Evolutionary conservation across 73 alveolate genomes (phyloP).

Genomic region (Symbiodinium pilosum): DNA sequence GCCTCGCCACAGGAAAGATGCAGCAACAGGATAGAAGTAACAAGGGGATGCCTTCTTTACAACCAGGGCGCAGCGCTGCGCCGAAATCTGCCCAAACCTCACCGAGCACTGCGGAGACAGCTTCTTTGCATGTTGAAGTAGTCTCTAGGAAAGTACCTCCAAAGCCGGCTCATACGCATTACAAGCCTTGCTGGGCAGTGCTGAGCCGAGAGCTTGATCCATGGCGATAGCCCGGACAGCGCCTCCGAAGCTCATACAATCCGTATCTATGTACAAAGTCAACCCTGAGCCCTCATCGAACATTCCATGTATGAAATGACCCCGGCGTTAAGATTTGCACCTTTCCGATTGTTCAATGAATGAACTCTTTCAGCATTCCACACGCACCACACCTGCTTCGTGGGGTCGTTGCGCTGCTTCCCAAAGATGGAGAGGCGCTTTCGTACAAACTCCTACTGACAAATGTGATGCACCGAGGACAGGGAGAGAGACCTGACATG

Average conservation of each 20-base stretch:
- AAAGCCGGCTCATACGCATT: not conserved
- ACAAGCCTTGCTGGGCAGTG: not conserved
- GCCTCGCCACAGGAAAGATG: not conserved
- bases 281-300: too few species aligned
- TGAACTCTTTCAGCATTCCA: too few species aligned
- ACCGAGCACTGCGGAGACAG: not conserved
- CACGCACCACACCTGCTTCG: constrained; percentile 54
- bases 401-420: constrained; percentile 83
- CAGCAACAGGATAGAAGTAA: too few species aligned
- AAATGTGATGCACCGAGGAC: too few species aligned
- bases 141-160: not conserved
- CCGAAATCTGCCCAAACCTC: constrained; percentile 89
- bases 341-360: too few species aligned
- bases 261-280: too few species aligned
- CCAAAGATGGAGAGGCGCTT: constrained; percentile 77
- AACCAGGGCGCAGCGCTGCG: constrained; percentile 87
- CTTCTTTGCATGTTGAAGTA: too few species aligned
- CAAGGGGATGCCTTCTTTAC: constrained; percentile 40
- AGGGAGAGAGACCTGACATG: too few species aligned
- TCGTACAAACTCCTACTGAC: constrained; percentile 76
- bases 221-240: constrained; percentile 80
- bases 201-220: constrained; percentile 40
- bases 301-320: too few species aligned
- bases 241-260: too few species aligned
- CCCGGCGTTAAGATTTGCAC: too few species aligned